Conservation (phyloP, 192 early-diverging fungal genomes). For the Phycomyces nitens region DNA sequence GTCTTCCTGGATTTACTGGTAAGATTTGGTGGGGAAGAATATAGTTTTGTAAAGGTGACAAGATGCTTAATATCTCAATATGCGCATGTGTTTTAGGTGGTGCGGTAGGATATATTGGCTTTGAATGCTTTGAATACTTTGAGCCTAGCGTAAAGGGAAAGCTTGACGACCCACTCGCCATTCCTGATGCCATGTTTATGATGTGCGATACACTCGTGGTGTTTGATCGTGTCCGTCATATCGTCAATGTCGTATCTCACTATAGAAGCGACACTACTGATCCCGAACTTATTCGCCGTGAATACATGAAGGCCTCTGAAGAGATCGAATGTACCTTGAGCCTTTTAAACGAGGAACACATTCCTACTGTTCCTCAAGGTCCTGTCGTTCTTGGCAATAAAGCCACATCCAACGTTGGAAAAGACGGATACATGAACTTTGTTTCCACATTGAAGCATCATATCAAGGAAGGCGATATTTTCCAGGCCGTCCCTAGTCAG, state of each 20-base stretch:
- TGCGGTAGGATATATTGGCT: slow-evolving; percentile 95
- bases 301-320: slow-evolving; percentile 67
- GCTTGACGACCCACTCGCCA: slow-evolving; percentile 77
- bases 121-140: slow-evolving; percentile 98
- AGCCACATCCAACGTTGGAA: slow-evolving; percentile 83
- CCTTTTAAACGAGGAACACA: slow-evolving; percentile 65
- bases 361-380: slow-evolving; percentile 77
- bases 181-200: slow-evolving; percentile 94
- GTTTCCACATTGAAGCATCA: slow-evolving; percentile 84
- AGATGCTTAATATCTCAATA: not conserved
- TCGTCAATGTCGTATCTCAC: slow-evolving; percentile 91
- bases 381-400: slow-evolving; percentile 65
- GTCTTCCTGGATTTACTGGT: slow-evolving; percentile 83
- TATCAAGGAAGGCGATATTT: slow-evolving; percentile 94
- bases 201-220: slow-evolving; percentile 94
- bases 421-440: slow-evolving; percentile 87
- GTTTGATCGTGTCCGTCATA: slow-evolving; percentile 92
- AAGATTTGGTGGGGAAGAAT: slow-evolving; percentile 10
- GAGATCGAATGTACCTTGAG: slow-evolving; percentile 68
- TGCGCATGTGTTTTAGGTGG: slow-evolving; percentile 56
- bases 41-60: not conserved
- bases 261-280: slow-evolving; percentile 64
- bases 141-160: slow-evolving; percentile 85
- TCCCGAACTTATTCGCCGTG: slow-evolving; percentile 45
- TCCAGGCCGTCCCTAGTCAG: slow-evolving; percentile 97